Evolutionary conservation across 2,329 filamentous ascomycete species (phyloP), one percentile per base, ranked within the genome.

Genomic region (Ophiostoma piceae): DNA sequence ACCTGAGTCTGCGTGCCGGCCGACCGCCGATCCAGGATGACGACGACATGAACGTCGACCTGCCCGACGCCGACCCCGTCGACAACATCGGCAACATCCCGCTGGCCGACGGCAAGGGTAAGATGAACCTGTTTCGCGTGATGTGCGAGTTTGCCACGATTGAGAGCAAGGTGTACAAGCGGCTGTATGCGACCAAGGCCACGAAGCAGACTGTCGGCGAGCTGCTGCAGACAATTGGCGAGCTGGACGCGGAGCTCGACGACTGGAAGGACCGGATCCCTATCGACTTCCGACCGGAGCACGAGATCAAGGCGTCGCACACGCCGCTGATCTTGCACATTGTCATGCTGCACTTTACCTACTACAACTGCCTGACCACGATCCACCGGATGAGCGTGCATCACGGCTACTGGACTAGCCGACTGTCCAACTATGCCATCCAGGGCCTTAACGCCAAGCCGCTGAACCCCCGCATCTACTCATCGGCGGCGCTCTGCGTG

Each of bases 311-410:
- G 78, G 92, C 92, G 0, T 91, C 90, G 0, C 92, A 97, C 78
- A 96, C 93, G 0, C 94, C 94, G 0, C 84, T 98, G n/a, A 94
- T 98, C 26, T 83, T 99, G 26, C 94, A 98, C 74, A 88, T 99
- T 68, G 94, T 97, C 72, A 92, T 97, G 78, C 82, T 99, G 71
- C 95, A 99, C 78, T 96, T 99, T 76, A 90, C 92, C 1, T 99
- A 99, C 79, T 98, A 98, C 82, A 99, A 99, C 78, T 97, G 94
- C 75, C 81, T 99, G 68, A 97, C 94, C 0, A 99, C 95, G 0
- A 97, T 99, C 73, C 95, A 99, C 78, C 92, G 95, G 68, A 99
- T 98, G 95, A 96, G 92, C 60, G 91, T 98, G 39, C 95, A 98
- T 75, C 94, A 97, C 77, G 95, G 95, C 16, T 97, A 97, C 80